Evolutionary conservation across 768 basidiomycete species (phyloP), one percentile per base, ranked within the genome.

Genomic region (Naganishia onofrii): DNA sequence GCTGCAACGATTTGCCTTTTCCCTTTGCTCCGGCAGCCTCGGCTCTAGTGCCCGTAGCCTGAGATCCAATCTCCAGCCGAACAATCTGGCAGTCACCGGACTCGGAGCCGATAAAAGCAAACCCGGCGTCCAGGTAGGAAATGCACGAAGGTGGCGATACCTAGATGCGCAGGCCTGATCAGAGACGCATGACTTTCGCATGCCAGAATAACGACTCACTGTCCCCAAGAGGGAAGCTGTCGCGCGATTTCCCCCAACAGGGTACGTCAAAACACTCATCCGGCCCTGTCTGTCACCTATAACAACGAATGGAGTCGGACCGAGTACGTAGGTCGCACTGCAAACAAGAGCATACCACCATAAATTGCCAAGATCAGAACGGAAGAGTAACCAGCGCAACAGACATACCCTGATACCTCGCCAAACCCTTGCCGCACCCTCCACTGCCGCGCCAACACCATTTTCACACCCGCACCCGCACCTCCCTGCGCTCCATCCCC

Each of bases 391-490:
- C 6, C 19, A 32, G 0, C 19, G 26, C 6, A 15, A 4, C 31
- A 28, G 3, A 75, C 77, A 66, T 57, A 80, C 78, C 77, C 75
- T 36, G 77, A 63, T 8, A 79, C 67, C 15, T 76, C 77, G 0
- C 79, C 79, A 55, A 79, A 80, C 9, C 79, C 79, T 52, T 80
- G 79, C 28, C 79, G 73, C 17, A 77, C 72, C 48, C 77, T 63
- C 75, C 76, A 80, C 3, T 77, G 74, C 74, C 64, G 69, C 71
- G 58, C 76, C 64, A 34, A 74, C 73, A 73, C 72, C 74, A 48
- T 66, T 67, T 29, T 76, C 67, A 21, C 68, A 51, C 48, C 12
- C 48, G n/a, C 48, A 13, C 48, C 48, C 48, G n/a, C 48, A 13
- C 48, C 48, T 7, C 48, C 48, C 48, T n/a, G 23, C 48, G 48